These are phyloP conservation scores for Boletus reticulatus DNA, from an alignment of 768 basidiomycete genomes.

Conservation along the genomic window DNA sequence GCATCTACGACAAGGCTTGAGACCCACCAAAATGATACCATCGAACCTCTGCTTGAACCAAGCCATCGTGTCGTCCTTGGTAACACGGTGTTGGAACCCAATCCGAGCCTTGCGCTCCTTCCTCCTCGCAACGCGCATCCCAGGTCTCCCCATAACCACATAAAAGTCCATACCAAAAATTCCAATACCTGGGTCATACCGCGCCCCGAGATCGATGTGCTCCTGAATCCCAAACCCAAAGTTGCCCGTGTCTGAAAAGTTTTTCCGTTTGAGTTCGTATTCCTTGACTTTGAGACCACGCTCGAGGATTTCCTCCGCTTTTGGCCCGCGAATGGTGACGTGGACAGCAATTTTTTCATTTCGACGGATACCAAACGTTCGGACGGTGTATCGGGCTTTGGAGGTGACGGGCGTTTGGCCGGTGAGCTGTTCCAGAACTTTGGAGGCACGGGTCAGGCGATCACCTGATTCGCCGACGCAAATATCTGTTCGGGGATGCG, in stretches of 20 bases:
- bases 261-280: conserved; percentile 95
- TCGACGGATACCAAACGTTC: conserved; percentile 98
- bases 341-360: conserved; percentile 99
- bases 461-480: conserved; percentile 99
- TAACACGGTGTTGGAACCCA: conserved; percentile 87
- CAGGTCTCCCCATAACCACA: conserved; percentile 96
- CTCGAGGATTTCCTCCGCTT: conserved; percentile 99
- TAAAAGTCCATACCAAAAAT: conserved; percentile 99
- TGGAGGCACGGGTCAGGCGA: conserved; percentile 97
- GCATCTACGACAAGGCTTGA: not conserved
- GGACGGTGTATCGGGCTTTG: conserved; percentile 99
- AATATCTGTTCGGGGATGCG: conserved; percentile 65
- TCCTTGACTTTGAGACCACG: conserved; percentile 99
- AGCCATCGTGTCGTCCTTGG: conserved; percentile 93
- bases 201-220: conserved; percentile 98
- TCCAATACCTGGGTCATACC: conserved; percentile 98
- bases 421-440: conserved; percentile 98
- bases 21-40: conserved; percentile 89
- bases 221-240: conserved; percentile 99
- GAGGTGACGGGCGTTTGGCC: conserved; percentile 99
- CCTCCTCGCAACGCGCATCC: conserved; percentile 85
- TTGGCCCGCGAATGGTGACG: conserved; percentile 98
- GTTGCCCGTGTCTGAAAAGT: conserved; percentile 99
- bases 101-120: conserved; percentile 86
- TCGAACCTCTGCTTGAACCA: conserved; percentile 99